phyloP scores from a whole-genome alignment of 768 basidiomycete species.

The Amanita brunnescens region DNA sequence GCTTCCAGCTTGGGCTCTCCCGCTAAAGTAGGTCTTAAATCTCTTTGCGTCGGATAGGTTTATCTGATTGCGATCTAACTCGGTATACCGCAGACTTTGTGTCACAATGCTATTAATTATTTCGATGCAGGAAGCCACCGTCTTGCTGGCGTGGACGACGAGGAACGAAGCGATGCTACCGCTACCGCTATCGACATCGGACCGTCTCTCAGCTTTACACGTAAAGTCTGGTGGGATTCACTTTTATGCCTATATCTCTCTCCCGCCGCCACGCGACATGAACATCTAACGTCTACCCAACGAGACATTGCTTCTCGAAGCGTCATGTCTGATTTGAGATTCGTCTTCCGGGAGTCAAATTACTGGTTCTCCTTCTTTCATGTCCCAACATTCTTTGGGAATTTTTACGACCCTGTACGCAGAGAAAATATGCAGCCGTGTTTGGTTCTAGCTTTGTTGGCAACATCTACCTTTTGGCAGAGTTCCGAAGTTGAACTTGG shows the following conservation, averaged over 20 bases:
- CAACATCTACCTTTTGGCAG: constrained; percentile 60
- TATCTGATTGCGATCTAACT: neutral
- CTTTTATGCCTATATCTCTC: constrained; percentile 48
- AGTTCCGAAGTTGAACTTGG: constrained; percentile 56
- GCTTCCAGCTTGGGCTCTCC: neutral
- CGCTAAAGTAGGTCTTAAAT: neutral
- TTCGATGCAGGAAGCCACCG: constrained; percentile 13
- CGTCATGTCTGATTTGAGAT: constrained; percentile 50
- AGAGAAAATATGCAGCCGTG: constrained; percentile 59
- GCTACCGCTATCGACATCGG: constrained; percentile 40
- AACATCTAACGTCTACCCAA: constrained; percentile 28
- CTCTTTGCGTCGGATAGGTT: neutral
- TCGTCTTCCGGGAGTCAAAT: constrained; percentile 54
- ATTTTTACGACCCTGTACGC: constrained; percentile 44
- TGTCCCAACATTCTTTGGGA: constrained; percentile 56
- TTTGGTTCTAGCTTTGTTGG: constrained; percentile 51
- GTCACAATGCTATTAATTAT: constrained; percentile 13
- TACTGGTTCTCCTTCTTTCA: constrained; percentile 74
- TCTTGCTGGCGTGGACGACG: constrained; percentile 23
- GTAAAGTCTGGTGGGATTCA: constrained; percentile 76
- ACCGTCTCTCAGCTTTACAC: constrained; percentile 58
- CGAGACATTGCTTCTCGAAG: constrained; percentile 36
- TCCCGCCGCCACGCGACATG: constrained; percentile 22
- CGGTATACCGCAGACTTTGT: neutral
- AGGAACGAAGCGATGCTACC: constrained; percentile 13